Conservation (phyloP, 2,329 filamentous ascomycete genomes). For the Ascochyta viciae-villosae region DNA sequence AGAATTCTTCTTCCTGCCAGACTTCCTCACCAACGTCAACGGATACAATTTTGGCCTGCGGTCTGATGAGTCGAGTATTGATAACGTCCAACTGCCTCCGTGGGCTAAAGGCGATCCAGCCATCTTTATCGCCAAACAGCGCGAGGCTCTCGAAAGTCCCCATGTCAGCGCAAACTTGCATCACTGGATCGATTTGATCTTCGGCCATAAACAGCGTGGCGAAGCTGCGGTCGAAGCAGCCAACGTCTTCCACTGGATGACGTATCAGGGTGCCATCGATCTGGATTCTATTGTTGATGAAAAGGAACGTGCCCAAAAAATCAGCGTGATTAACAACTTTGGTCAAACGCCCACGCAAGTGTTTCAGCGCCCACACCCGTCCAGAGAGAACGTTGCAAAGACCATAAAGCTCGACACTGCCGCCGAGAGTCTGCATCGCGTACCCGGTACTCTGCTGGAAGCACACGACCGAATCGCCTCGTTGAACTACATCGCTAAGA, state of each 20-base stretch:
- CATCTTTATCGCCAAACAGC: constrained; percentile 93
- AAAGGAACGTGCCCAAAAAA: constrained; percentile 84
- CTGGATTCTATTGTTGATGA: constrained; percentile 89
- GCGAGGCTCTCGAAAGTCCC: constrained; percentile 93
- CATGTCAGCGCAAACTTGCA: constrained; percentile 90
- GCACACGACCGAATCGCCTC: constrained; percentile 81
- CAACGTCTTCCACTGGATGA: constrained; percentile 96
- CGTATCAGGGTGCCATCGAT: constrained; percentile 92
- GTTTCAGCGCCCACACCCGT: constrained; percentile 80
- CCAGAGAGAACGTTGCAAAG: constrained; percentile 72
- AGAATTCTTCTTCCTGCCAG: constrained; percentile 96
- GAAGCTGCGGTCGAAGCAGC: constrained; percentile 89
- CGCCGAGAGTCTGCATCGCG: constrained; percentile 75
- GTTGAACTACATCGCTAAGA: constrained; percentile 77
- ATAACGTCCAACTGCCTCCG: constrained; percentile 86
- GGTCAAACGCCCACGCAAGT: constrained; percentile 97
- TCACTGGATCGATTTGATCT: constrained; percentile 94
- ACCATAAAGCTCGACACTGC: constrained; percentile 77
- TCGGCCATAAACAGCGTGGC: constrained; percentile 91
- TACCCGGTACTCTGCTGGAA: constrained; percentile 78
- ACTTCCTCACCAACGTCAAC: constrained; percentile 94
- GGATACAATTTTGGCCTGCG: constrained; percentile 93
- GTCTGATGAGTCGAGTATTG: constrained; percentile 78
- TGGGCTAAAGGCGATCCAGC: constrained; percentile 97
- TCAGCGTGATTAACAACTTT: constrained; percentile 98